Evolutionary conservation across 116 monocot genomes (phyloP).

Genomic region (Zostera marina): DNA sequence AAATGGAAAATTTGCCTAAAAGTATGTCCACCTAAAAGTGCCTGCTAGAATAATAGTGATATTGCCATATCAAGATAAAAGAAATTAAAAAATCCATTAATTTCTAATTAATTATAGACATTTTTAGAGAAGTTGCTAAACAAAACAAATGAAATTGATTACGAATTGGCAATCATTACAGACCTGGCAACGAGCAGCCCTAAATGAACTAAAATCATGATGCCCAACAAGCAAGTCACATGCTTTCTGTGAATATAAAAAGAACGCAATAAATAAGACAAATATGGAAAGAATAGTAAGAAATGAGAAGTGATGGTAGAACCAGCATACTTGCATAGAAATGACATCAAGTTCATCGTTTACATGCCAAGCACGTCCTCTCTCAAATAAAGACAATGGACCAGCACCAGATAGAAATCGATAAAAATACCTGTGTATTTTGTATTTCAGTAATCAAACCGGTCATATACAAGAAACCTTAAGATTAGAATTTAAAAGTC

Average conservation of each 20-base stretch:
- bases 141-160: no score
- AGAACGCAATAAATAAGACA: background rate
- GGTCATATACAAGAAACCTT: no score
- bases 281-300: background rate
- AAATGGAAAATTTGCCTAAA: no score
- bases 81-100: no score
- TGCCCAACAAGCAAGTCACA: constrained; percentile 55
- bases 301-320: background rate
- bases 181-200: constrained; percentile 90
- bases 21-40: no score
- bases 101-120: no score
- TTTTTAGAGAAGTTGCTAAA: no score
- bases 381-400: constrained; percentile 71
- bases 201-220: constrained; percentile 97
- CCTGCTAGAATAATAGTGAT: no score
- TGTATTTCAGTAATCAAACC: constrained; percentile 2
- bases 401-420: constrained; percentile 77
- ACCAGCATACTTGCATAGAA: constrained; percentile 49
- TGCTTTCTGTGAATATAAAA: constrained; percentile 47
- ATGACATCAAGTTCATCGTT: constrained; percentile 47
- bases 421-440: constrained; percentile 53
- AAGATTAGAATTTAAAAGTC: no score
- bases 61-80: no score
- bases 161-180: background rate
- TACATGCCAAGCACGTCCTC: constrained; percentile 76